Evolutionary conservation across 768 basidiomycete genomes (phyloP).

Genomic region (Sistotremastrum niveocremeum): DNA sequence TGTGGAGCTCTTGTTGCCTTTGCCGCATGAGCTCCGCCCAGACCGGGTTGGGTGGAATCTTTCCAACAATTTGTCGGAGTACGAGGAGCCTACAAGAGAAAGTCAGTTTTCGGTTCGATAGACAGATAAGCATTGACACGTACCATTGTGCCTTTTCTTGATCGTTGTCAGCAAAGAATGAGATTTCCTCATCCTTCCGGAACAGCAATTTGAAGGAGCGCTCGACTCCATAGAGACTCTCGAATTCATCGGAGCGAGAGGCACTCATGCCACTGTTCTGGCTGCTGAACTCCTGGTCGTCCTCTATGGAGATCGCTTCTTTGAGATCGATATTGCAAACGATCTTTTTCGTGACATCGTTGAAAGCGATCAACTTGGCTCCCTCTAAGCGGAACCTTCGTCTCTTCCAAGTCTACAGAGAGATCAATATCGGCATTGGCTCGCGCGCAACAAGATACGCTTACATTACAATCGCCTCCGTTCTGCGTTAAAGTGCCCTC

Average conservation of each 20-base stretch:
- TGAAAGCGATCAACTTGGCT: slow-evolving; percentile 77
- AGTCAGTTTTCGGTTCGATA: neutral
- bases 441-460: slow-evolving; percentile 14
- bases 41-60: slow-evolving; percentile 81
- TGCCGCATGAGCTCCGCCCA: slow-evolving; percentile 92
- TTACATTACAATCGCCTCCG: slow-evolving; percentile 84
- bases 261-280: slow-evolving; percentile 26
- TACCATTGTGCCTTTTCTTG: slow-evolving; percentile 82
- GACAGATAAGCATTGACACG: slow-evolving; percentile 13
- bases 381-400: slow-evolving; percentile 78
- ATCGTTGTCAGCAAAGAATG: slow-evolving; percentile 85
- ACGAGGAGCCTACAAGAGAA: slow-evolving; percentile 59
- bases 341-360: slow-evolving; percentile 83
- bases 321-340: slow-evolving; percentile 85
- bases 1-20: slow-evolving; percentile 38
- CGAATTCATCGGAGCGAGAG: slow-evolving; percentile 38
- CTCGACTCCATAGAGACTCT: slow-evolving; percentile 56
- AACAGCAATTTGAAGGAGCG: slow-evolving; percentile 81
- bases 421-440: slow-evolving; percentile 1
- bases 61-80: slow-evolving; percentile 69
- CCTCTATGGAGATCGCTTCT: slow-evolving; percentile 65
- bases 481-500: slow-evolving; percentile 86
- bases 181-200: slow-evolving; percentile 60
- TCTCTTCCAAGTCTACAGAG: slow-evolving; percentile 60
- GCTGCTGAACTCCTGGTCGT: slow-evolving; percentile 49